These are phyloP conservation scores for Puccinia triticina DNA, from an alignment of 1,284 basidiomycete species.

Conservation along the genomic window DNA sequence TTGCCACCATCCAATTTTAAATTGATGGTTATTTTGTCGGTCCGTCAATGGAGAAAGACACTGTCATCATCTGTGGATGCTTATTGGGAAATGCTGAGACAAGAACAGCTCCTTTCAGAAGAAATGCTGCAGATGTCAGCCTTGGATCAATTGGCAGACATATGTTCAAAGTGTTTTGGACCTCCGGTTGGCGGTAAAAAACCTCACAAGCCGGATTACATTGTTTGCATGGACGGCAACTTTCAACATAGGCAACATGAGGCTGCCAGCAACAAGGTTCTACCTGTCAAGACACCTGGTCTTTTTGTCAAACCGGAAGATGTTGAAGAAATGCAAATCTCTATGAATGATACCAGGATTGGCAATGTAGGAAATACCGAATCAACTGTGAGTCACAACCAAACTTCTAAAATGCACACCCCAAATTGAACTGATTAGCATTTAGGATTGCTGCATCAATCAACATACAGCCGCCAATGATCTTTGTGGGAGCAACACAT, in stretches of 20 bases:
- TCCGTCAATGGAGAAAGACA: not conserved
- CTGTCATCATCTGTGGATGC: constrained; percentile 15
- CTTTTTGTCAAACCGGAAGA: not conserved
- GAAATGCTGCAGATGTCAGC: not conserved
- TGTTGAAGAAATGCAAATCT: not conserved
- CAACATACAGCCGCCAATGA: constrained; percentile 1
- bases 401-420: too few relatives aligned
- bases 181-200: not conserved
- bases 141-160: constrained; percentile 14
- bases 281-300: not conserved
- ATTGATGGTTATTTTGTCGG: not conserved
- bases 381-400: too few relatives aligned
- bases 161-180: not conserved
- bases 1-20: too few relatives aligned
- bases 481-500: not conserved
- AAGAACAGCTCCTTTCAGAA: not conserved
- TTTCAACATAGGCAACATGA: not conserved
- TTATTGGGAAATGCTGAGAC: not conserved
- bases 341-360: not conserved
- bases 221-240: too few relatives aligned
- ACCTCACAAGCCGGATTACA: not conserved
- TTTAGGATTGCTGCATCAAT: not conserved
- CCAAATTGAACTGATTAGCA: too few relatives aligned
- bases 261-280: not conserved
- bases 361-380: too few relatives aligned